Percentiles rank a stretch among this genome's conserved stretches.
Evolutionary conservation across 176 grass and related monocot genomes (phyloP).

Genomic region (Pontederia crassipes): DNA sequence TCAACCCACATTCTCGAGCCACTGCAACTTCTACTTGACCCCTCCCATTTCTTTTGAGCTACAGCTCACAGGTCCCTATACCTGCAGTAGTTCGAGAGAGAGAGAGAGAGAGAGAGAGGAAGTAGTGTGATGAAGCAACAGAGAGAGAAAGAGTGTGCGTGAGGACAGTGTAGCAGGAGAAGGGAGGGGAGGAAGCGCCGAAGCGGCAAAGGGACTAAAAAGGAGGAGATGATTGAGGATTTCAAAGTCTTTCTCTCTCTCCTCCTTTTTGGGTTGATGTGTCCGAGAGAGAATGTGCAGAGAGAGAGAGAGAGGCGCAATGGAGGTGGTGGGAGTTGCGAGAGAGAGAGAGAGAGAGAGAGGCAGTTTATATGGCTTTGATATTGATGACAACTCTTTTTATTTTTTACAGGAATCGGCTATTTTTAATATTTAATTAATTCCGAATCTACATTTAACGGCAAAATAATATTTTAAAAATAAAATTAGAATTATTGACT

Average conservation of each 20-base stretch:
- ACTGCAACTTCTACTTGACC: no score
- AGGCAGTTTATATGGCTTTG: constrained; percentile 9
- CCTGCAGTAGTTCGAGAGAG: no score
- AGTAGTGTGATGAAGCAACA: background rate
- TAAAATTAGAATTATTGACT: no score
- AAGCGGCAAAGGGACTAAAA: background rate
- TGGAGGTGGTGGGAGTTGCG: constrained; percentile 7
- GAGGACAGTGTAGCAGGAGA: background rate
- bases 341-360: constrained; percentile 11
- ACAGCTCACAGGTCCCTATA: no score
- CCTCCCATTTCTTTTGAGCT: no score
- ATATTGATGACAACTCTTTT: no score
- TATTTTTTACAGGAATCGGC: no score
- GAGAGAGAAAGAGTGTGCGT: background rate
- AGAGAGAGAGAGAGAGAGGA: no score
- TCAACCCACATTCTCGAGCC: no score
- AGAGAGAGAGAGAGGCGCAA: constrained; percentile 13
- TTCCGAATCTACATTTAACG: no score
- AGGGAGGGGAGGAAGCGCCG: background rate
- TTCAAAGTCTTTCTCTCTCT: background rate
- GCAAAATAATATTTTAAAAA: no score
- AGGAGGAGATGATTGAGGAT: background rate
- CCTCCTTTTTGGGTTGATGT: background rate
- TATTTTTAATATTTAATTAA: no score
- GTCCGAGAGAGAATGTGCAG: constrained; percentile 9